Base-by-base conservation (phyloP, 2,329 filamentous ascomycete genomes). In the Stromatinia cepivora region DNA sequence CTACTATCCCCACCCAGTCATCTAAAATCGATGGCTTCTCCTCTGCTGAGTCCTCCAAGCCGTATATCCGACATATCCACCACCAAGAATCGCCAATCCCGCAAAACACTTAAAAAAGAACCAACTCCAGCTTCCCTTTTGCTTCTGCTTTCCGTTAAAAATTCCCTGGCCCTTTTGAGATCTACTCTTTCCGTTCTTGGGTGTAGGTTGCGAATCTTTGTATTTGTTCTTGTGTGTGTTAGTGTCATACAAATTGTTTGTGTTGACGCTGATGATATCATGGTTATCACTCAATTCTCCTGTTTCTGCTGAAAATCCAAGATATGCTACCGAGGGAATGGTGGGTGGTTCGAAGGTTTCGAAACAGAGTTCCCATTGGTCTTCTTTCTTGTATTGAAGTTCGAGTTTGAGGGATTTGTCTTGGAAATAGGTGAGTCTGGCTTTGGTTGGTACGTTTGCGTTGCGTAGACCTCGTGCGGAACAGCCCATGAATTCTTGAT, bases 271-370 rank as follows among this genome's bases (percentile, higher is more conserved):
- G 79, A 98, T 88, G 80, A 99, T 96, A 82, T 99, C 95, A 85
- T 97, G 94, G 85, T 97, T 97, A 82, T 99, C 95, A 81, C 90
- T 93, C 74, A 99, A 87, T 83, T 99, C 94, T 78, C 95, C 95
- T 22, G 95, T 98, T 84, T 98, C 94, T 69, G 92, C 91, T 75
- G 87, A 90, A 82, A 92, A 92, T 70, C 90, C 90, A 36, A 92
- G 87, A 79, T 92, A 92, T 48, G 88, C 85, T 62, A 91, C 88
- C 70, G 88, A 84, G 67, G 95, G 95, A 73, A 99, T 90, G 76
- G 92, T 89, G 45, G 91, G 90, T 46, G 87, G 87, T 71, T 88
- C 81, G 71, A 85, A 85, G 28, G 87, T 87, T 77, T 92, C 90
- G 82, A 99, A 99, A 86, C 95, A 99, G 70, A 89, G 84, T 72